Evolutionary conservation across 257 asterid genomes (phyloP), one percentile per base, ranked within the genome.

Genomic region (Gentiana dahurica): DNA sequence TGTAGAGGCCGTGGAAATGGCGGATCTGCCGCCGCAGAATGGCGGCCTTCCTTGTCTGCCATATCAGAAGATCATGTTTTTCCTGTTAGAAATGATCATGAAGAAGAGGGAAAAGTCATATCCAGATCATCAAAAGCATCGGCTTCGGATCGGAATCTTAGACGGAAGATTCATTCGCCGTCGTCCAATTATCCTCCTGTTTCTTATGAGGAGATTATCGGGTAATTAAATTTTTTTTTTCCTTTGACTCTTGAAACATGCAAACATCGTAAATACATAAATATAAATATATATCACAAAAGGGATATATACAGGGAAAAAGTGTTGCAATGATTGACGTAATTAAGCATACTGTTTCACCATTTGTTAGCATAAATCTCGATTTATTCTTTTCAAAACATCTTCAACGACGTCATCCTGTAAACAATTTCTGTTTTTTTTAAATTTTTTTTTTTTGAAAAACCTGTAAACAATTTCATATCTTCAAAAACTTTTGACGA

Each of bases 41-140:
- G 81, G 81, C 69, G 66, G 50, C 81, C 81, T 1, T 68, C 78
- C 8, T 60, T 76, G 58, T 48, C 71, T 2, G 53, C 69, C 8
- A 72, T 76, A 34, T 59, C 59, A 1, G 81, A 76, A 49, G 68
- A 76, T 36, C 57, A 54, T 63, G 55, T 66, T 11, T 55, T 62
- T 4, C 49, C 48, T 5, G 70, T 59, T 49, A 65, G 65, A 12
- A 52, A 44, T 7, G 50, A 47, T 12, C 50, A 38, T 12, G 38
- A 61, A 13, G 57, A 11, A 5, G 57, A 39, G 9, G 9, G 46
- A 10, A 41, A 41, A 10, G 10, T 41, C 10, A 41, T 10, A 1
- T 3, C 66, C 3, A 35, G 24, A 24, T 24, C 24, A 24, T 41
- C 61, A 13, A 41, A 47, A 13, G 51, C 49, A 9, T n/a, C 61